Percentiles rank a stretch among this genome's conserved stretches.
phyloP scores from a whole-genome alignment of 2,329 filamentous ascomycete species.

The Phialophora verrucosa region DNA sequence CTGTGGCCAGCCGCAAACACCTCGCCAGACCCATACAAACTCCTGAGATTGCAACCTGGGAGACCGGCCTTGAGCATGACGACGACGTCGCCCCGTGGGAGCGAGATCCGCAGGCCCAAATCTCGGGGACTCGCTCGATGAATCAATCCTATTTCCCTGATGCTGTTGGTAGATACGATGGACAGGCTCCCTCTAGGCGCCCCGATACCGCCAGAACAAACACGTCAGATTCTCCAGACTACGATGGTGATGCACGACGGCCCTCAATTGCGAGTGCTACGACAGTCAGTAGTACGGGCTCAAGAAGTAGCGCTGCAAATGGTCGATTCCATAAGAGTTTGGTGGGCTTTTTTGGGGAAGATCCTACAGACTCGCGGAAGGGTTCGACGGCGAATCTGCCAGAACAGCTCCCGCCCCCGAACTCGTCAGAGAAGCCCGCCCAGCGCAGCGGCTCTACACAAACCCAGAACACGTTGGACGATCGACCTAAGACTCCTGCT shows the following conservation, averaged over 20 bases:
- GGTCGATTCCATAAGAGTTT: slow-evolving; percentile 78
- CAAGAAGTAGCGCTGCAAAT: slow-evolving; percentile 72
- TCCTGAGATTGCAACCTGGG: slow-evolving; percentile 44
- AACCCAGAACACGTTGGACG: slow-evolving; percentile 61
- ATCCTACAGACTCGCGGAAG: slow-evolving; percentile 64
- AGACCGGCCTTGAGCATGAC: slow-evolving; percentile 39
- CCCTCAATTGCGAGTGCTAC: slow-evolving; percentile 89
- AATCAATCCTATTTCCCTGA: slow-evolving; percentile 37
- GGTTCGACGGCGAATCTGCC: slow-evolving; percentile 58
- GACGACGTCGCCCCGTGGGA: slow-evolving; percentile 43
- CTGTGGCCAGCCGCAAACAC: slow-evolving; percentile 36
- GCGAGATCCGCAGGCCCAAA: slow-evolving; percentile 37
- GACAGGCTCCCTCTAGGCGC: slow-evolving; percentile 72
- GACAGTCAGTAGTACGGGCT: slow-evolving; percentile 83
- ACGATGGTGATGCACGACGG: slow-evolving; percentile 73
- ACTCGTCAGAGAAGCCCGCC: slow-evolving; percentile 54
- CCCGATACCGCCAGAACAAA: slow-evolving; percentile 60
- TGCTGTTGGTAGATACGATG: slow-evolving; percentile 39
- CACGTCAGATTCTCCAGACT: slow-evolving; percentile 65
- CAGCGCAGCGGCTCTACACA: slow-evolving; percentile 84
- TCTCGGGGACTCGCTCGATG: slow-evolving; percentile 34
- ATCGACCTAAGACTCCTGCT: slow-evolving; percentile 57
- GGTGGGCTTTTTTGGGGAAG: slow-evolving; percentile 91
- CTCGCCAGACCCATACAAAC: slow-evolving; percentile 21
- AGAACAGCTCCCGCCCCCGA: slow-evolving; percentile 65